Evolutionary conservation across 805 yeast genomes (phyloP).

Genomic region (Gaillardinia entomophila): DNA sequence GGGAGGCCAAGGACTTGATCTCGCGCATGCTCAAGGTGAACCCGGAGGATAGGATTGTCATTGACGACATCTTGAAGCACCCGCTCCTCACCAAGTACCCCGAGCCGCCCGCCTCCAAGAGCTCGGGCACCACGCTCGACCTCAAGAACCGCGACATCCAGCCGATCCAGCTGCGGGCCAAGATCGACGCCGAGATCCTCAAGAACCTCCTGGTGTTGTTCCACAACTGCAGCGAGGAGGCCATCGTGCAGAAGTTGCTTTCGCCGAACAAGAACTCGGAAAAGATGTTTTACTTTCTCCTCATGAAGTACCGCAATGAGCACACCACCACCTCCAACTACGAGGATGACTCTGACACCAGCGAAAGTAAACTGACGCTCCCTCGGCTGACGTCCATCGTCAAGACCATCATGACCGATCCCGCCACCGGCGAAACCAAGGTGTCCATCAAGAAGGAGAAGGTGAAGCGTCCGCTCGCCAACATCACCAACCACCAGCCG

Average conservation of each 20-base stretch:
- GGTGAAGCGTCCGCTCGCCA: conserved; percentile 20
- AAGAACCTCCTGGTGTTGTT: conserved; percentile 73
- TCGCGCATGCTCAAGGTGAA: conserved; percentile 75
- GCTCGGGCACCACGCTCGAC: conserved; percentile 20
- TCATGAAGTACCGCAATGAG: conserved; percentile 68
- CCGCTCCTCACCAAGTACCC: conserved; percentile 78
- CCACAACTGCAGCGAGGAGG: conserved; percentile 63
- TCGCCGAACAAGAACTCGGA: conserved; percentile 62
- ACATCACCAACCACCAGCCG: conserved; percentile 26
- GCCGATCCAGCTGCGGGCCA: conserved; percentile 35
- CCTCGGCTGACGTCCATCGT: conserved; percentile 37
- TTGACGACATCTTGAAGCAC: conserved; percentile 71
- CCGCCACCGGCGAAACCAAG: conserved; percentile 17
- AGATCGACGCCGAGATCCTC: conserved; percentile 68
- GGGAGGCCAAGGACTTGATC: conserved; percentile 84
- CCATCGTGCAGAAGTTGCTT: conserved; percentile 47
- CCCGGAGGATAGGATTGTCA: conserved; percentile 74
- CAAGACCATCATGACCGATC: conserved; percentile 33
- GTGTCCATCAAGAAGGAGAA: conserved; percentile 14
- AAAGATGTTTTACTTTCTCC: conserved; percentile 72
- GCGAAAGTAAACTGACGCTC: conserved; percentile 21
- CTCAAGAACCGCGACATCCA: conserved; percentile 17
- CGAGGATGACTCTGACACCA: conserved; percentile 19
- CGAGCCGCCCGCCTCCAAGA: conserved; percentile 27
- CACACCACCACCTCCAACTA: conserved; percentile 32